These are phyloP conservation scores for Circinella umbellata DNA, from an alignment of 371 early-diverging fungal genomes.

Conservation along the genomic window DNA sequence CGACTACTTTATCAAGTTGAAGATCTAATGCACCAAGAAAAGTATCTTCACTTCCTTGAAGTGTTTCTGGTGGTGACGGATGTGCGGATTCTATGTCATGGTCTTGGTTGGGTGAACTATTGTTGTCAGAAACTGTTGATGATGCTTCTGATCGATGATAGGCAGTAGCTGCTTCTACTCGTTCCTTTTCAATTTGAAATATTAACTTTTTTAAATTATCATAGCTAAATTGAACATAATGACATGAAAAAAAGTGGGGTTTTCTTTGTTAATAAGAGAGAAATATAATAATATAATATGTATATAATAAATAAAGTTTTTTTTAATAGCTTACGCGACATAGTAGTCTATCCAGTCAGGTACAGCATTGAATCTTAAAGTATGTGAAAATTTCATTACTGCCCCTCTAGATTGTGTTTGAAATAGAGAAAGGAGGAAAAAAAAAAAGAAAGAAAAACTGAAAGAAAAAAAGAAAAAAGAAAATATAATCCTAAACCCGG, in stretches of 20 bases:
- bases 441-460: neutral
- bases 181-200: slow-evolving; percentile 88
- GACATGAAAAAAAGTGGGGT: neutral
- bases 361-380: slow-evolving; percentile 86
- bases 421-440: slow-evolving; percentile 8
- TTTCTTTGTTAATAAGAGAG: neutral
- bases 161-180: slow-evolving; percentile 56
- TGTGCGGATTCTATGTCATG: slow-evolving; percentile 23
- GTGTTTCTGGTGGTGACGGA: neutral
- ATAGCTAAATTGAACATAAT: slow-evolving; percentile 60
- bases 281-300: neutral
- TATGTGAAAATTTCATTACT: slow-evolving; percentile 91
- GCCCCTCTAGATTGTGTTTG: neutral
- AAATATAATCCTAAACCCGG: no score
- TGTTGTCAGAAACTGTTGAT: neutral
- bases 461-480: no score
- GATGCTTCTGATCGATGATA: slow-evolving; percentile 11
- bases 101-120: neutral
- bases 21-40: slow-evolving; percentile 76
- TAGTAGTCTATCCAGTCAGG: slow-evolving; percentile 91
- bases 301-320: neutral
- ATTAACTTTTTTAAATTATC: slow-evolving; percentile 88
- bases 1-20: slow-evolving; percentile 80
- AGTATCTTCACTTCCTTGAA: slow-evolving; percentile 17
- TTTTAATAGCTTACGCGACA: slow-evolving; percentile 57